These are phyloP conservation scores for Ganoderma sinense DNA, from an alignment of 1,284 basidiomycete species.

Conservation along the genomic window DNA sequence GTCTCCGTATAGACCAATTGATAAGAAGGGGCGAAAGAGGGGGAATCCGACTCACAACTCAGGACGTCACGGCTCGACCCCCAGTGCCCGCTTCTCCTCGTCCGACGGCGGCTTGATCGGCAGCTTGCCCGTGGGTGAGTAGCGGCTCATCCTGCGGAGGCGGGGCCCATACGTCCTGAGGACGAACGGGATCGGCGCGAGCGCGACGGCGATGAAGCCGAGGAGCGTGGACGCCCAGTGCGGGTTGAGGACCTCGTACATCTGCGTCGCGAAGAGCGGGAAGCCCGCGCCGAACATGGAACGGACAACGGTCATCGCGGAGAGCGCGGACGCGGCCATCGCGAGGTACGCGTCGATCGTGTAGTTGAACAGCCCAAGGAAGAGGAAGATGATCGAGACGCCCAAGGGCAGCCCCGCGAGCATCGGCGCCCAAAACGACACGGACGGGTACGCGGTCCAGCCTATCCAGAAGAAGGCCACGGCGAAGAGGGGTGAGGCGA, in stretches of 20 bases:
- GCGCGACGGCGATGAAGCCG: conserved; percentile 38
- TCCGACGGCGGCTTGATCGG: conserved; percentile 8
- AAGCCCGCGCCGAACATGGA: conserved; percentile 45
- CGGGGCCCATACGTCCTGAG: conserved; percentile 37
- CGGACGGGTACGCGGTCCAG: conserved; percentile 47
- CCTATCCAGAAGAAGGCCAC: conserved; percentile 53
- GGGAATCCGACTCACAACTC: not conserved
- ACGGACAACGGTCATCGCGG: conserved; percentile 44
- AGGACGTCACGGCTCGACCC: not conserved
- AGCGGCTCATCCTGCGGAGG: conserved; percentile 38
- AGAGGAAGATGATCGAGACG: conserved; percentile 39
- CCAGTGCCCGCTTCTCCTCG: conserved; percentile 1
- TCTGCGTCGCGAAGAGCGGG: conserved; percentile 47
- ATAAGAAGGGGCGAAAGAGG: not conserved
- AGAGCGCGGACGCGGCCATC: conserved; percentile 47
- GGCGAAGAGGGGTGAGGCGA: conserved; percentile 50
- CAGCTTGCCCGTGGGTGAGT: conserved; percentile 33
- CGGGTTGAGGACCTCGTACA: conserved; percentile 45
- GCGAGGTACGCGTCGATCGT: conserved; percentile 47
- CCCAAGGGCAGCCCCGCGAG: conserved; percentile 39
- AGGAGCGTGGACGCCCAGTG: conserved; percentile 45
- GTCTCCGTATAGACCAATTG: no score
- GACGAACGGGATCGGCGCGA: conserved; percentile 46
- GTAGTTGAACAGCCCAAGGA: conserved; percentile 46
- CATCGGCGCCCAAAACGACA: conserved; percentile 42